Conservation (phyloP, 108 stramenopile species). For the Fragilariopsis cylindrus region DNA sequence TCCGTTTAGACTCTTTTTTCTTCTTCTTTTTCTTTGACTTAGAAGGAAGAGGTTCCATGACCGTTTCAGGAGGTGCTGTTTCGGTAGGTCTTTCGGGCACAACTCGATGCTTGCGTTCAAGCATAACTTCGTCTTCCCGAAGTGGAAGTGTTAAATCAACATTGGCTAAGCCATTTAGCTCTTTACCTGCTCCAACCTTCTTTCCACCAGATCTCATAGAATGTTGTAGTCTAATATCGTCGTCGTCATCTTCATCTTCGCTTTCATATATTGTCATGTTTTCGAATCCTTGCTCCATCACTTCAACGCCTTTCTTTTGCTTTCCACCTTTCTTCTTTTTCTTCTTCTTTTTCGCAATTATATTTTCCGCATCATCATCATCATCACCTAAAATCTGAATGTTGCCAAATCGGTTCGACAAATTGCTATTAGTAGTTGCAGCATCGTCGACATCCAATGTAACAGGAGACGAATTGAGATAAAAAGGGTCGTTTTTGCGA, state of each 20-base stretch:
- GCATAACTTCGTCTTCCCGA: slow-evolving; percentile 85
- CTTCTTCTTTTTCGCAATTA: slow-evolving; percentile 57
- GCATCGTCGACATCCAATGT: background rate
- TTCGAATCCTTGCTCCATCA: slow-evolving; percentile 6
- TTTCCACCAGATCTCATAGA: slow-evolving; percentile 9
- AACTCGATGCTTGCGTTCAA: slow-evolving; percentile 66
- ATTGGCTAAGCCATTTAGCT: slow-evolving; percentile 67
- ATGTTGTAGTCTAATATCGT: slow-evolving; percentile 11
- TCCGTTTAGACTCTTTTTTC: slow-evolving; percentile 33
- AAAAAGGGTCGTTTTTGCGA: slow-evolving; percentile 70
- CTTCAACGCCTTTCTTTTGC: slow-evolving; percentile 11
- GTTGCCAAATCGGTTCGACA: slow-evolving; percentile 55
- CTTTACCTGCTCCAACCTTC: slow-evolving; percentile 25
- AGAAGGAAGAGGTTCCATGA: slow-evolving; percentile 3
- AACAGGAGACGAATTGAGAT: slow-evolving; percentile 48
- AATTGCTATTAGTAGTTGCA: slow-evolving; percentile 8
- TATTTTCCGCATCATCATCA: slow-evolving; percentile 56
- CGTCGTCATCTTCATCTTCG: slow-evolving; percentile 79
- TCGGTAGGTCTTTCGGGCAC: slow-evolving; percentile 48
- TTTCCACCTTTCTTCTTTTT: slow-evolving; percentile 65
- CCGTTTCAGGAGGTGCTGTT: background rate
- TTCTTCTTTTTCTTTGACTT: slow-evolving; percentile 56
- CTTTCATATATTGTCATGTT: slow-evolving; percentile 48
- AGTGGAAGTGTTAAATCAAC: slow-evolving; percentile 87
- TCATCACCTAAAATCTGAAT: slow-evolving; percentile 67